Evolutionary conservation across 2,329 filamentous ascomycete species (phyloP).

Genomic region (Calonectria pteridis): DNA sequence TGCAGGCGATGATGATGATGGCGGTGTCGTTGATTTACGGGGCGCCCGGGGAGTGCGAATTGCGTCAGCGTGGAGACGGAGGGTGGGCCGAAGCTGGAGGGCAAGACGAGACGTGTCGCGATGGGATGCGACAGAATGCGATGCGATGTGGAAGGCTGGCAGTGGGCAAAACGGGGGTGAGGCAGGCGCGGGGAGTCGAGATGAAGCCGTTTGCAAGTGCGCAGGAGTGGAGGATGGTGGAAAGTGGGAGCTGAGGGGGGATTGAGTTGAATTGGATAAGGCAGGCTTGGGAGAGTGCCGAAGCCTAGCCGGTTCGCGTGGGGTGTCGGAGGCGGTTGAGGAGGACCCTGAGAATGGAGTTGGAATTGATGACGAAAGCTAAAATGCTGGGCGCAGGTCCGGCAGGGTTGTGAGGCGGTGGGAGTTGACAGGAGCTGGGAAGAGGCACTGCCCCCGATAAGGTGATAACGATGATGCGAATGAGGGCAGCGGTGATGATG

Average conservation of each 20-base stretch:
- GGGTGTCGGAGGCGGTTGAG: conserved; percentile 24
- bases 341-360: conserved; percentile 34
- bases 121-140: conserved; percentile 30
- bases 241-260: conserved; percentile 27
- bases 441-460: background rate
- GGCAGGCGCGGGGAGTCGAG: background rate
- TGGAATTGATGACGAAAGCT: conserved; percentile 38
- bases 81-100: conserved; percentile 39
- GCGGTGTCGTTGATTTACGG: conserved; percentile 32
- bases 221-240: conserved; percentile 23
- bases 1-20: conserved; percentile 30
- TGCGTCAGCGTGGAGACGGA: conserved; percentile 48
- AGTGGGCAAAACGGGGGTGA: background rate
- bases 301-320: conserved; percentile 38
- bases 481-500: conserved; percentile 2
- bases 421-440: conserved; percentile 32
- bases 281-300: conserved; percentile 34
- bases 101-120: conserved; percentile 33
- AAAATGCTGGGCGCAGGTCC: conserved; percentile 40
- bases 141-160: conserved; percentile 27
- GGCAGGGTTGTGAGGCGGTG: conserved; percentile 31
- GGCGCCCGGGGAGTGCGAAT: conserved; percentile 37
- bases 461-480: conserved; percentile 17
- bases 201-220: conserved; percentile 25
- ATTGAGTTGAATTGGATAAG: conserved; percentile 26